Base-by-base conservation (phyloP, 805 yeast species). In the Lachancea meyersii region DNA sequence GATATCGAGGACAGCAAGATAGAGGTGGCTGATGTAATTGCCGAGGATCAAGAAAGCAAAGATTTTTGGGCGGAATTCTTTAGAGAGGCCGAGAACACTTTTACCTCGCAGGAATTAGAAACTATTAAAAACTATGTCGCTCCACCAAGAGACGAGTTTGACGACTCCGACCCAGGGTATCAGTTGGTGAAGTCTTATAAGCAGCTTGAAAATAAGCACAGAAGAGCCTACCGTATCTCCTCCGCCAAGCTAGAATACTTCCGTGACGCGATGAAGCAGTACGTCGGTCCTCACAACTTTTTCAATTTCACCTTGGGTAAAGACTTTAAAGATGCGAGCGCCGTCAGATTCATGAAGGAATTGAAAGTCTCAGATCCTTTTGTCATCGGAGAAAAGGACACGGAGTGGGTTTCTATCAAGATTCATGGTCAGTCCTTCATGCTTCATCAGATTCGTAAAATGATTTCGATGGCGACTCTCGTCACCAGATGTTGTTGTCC, bases 401-500 rank as follows among this genome's bases (percentile, higher is more conserved):
- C 96, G 5, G 97, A 93, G 60, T 93, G 98, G 98, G 75, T 86
- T 2, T 86, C 96, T 1, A 82, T 93, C 57, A 89, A 91, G 68
- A 86, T 93, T 51, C 98, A 93, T 63, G 98, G 98, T 6, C 98
- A 93, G 67, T 86, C 96, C 3, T 93, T 93, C 65, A 93, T 93
- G 97, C 73, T 93, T 49, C 97, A 91, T 67, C 98, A 91, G 72
- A 93, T 93, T 58, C 80, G 98, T 61, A 93, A 93, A 61, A 93
- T 93, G 97, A 86, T 93, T 46, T 91, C 96, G 18, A 82, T 91
- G 94, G 95, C 95, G 1, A 77, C 89, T 0, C 70, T 91, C 44
- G 78, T 85, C 14, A 80, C 91, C 18, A 76, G 98, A 58, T 80
- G 93, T 16, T 93, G 95, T 9, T 79, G 89, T 57, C 95, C 97